Conservation (phyloP, 306 rosid species). For the Trifolium subterraneum region DNA sequence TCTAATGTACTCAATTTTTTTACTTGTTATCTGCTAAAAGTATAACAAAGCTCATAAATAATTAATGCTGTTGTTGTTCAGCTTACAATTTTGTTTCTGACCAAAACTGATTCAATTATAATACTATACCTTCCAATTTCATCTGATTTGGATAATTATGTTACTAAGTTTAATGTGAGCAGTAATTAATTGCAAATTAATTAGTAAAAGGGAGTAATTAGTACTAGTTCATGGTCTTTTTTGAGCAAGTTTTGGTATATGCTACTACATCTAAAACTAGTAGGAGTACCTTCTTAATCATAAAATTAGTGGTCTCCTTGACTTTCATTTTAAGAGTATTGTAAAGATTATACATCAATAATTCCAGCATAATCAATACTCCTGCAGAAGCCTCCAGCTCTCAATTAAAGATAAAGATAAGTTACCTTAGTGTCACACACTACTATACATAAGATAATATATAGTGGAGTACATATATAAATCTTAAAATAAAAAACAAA, state of each 20-base stretch:
- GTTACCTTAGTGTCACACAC: too few relatives aligned
- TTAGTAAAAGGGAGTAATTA: slow-evolving; percentile 79
- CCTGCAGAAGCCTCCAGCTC: slow-evolving; percentile 47
- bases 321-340: slow-evolving; percentile 76
- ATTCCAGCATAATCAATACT: slow-evolving; percentile 52
- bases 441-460: not conserved
- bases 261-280: slow-evolving; percentile 42
- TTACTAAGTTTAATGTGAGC: slow-evolving; percentile 34
- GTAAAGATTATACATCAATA: slow-evolving; percentile 57
- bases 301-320: slow-evolving; percentile 55
- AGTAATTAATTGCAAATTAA: slow-evolving; percentile 60
- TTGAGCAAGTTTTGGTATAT: slow-evolving; percentile 55
- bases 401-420: not conserved
- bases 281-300: slow-evolving; percentile 36
- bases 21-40: not conserved
- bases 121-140: slow-evolving; percentile 42
- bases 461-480: too few relatives aligned
- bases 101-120: slow-evolving; percentile 34
- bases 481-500: not conserved
- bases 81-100: slow-evolving; percentile 24
- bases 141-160: slow-evolving; percentile 53
- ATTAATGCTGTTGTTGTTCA: slow-evolving; percentile 26
- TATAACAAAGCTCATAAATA: slow-evolving; percentile 25
- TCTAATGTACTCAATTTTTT: slow-evolving; percentile 1
- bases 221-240: slow-evolving; percentile 59